Percentiles rank a stretch among this genome's conserved stretches.
Evolutionary conservation across 2,329 filamentous ascomycete species (phyloP).

Genomic region (Fusarium fujikuroi): DNA sequence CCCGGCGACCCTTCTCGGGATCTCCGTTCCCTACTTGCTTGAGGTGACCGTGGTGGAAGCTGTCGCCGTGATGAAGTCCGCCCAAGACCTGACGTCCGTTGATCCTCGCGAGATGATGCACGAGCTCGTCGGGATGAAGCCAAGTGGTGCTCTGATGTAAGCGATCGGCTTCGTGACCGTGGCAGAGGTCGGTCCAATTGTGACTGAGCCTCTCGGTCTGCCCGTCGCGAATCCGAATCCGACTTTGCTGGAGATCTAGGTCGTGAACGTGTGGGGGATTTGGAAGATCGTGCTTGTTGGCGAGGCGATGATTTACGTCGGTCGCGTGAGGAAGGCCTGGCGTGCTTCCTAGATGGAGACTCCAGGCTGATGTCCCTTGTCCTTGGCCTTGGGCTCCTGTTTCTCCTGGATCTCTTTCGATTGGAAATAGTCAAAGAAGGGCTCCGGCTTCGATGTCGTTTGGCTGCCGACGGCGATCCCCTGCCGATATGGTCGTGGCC

Average conservation of each 20-base stretch:
- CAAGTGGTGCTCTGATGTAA: conserved; percentile 30
- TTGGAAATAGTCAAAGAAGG: conserved; percentile 51
- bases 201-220: conserved; percentile 41
- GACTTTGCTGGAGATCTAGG: conserved; percentile 44
- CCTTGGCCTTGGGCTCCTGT: conserved; percentile 51
- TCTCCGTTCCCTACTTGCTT: conserved; percentile 42
- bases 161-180: conserved; percentile 42
- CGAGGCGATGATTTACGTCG: conserved; percentile 47
- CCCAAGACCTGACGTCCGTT: conserved; percentile 35
- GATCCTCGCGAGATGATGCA: conserved; percentile 40
- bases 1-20: conserved; percentile 46
- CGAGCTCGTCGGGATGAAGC: conserved; percentile 34
- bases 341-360: conserved; percentile 45
- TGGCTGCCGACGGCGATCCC: conserved; percentile 53
- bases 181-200: conserved; percentile 34
- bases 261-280: conserved; percentile 44
- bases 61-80: conserved; percentile 35
- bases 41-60: conserved; percentile 45
- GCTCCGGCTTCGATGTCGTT: conserved; percentile 57
- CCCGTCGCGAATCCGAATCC: conserved; percentile 40
- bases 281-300: conserved; percentile 44
- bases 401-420: conserved; percentile 54
- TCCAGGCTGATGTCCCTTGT: conserved; percentile 55
- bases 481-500: conserved; percentile 43
- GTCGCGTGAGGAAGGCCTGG: conserved; percentile 49